Percentiles rank a stretch among this genome's conserved stretches.
phyloP scores from a whole-genome alignment of 1,139 yeast species.

The Lodderomyces pseudojiufengensis region DNA sequence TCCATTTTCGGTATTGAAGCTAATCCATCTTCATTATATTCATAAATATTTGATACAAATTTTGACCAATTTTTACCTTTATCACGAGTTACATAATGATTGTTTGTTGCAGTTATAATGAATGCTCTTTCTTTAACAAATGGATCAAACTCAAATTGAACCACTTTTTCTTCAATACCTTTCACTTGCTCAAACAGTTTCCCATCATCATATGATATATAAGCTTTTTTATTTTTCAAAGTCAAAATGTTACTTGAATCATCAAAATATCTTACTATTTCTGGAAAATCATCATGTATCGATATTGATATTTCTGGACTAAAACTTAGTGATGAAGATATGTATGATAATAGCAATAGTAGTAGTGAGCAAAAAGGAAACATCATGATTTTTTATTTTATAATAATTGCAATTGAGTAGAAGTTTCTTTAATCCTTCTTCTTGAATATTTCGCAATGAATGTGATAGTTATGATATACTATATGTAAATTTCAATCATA shows the following conservation, averaged over 20 bases:
- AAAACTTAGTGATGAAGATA: constrained; percentile 1
- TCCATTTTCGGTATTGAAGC: constrained; percentile 19
- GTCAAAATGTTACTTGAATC: constrained; percentile 51
- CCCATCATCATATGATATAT: constrained; percentile 58
- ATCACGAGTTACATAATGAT: constrained; percentile 53
- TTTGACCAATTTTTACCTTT: constrained; percentile 55
- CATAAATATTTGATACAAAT: constrained; percentile 27
- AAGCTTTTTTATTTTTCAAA: constrained; percentile 28
- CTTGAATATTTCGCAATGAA: too few relatives aligned
- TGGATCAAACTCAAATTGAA: constrained; percentile 41
- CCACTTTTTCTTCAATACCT: constrained; percentile 26
- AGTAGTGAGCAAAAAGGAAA: too few relatives aligned
- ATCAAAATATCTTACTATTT: constrained; percentile 44
- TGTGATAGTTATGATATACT: too few relatives aligned
- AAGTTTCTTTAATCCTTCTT: background rate
- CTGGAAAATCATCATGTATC: constrained; percentile 14
- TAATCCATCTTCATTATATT: constrained; percentile 7
- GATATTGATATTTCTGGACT: constrained; percentile 19
- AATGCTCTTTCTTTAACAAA: constrained; percentile 48
- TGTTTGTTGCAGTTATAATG: constrained; percentile 36
- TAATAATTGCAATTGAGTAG: background rate
- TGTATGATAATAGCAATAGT: too few relatives aligned
- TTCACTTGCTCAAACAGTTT: constrained; percentile 43
- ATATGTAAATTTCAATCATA: too few relatives aligned
- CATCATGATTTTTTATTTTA: too few relatives aligned